Conservation (phyloP, 306 rosid species). For the Lathyrus sativus region DNA sequence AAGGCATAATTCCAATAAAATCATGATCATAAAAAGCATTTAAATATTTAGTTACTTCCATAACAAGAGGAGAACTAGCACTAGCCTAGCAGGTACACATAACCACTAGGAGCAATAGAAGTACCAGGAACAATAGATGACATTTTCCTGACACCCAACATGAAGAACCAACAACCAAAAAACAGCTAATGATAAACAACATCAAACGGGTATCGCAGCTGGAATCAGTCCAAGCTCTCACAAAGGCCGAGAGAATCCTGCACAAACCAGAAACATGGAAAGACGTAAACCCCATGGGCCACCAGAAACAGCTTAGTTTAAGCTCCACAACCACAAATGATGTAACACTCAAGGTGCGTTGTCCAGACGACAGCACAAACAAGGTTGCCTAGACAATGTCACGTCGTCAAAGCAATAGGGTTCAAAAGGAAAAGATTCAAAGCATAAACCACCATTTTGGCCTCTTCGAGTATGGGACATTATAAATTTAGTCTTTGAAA, state of each 20-base stretch:
- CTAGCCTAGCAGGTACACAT: background rate
- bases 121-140: conserved; percentile 1
- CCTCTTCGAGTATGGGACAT: too few relatives aligned
- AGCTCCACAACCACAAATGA: conserved; percentile 5
- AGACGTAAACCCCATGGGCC: conserved; percentile 10
- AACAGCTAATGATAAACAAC: conserved; percentile 5
- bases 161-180: conserved; percentile 17
- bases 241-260: background rate
- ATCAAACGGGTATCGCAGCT: background rate
- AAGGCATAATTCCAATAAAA: background rate
- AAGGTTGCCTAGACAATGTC: background rate
- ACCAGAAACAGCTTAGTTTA: conserved; percentile 16
- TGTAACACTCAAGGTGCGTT: background rate
- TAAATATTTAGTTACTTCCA: background rate
- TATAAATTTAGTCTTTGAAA: too few relatives aligned
- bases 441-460: background rate
- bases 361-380: conserved; percentile 16
- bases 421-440: conserved; percentile 5
- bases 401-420: background rate
- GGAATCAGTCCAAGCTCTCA: conserved; percentile 11
- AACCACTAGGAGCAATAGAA: conserved; percentile 20
- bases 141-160: conserved; percentile 11
- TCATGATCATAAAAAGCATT: background rate
- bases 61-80: background rate
- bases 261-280: conserved; percentile 26